These are phyloP conservation scores for Anisodus acutangulus DNA, from an alignment of 257 asterid genomes.

Conservation along the genomic window DNA sequence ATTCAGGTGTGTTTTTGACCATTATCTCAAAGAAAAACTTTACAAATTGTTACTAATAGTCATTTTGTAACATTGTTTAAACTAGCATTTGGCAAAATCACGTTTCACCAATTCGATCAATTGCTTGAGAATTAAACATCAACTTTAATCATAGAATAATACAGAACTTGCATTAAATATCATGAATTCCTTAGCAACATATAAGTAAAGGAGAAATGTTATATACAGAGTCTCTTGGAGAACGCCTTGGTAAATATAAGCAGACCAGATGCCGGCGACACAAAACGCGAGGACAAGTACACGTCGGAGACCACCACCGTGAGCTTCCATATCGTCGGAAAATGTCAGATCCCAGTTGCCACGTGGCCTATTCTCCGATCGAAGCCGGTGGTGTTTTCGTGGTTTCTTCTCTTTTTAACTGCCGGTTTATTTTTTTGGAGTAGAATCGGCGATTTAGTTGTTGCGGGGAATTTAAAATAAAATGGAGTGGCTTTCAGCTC, in stretches of 20 bases:
- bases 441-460: background rate
- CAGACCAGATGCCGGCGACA: constrained; percentile 96
- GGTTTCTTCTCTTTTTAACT: constrained; percentile 1
- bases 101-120: constrained; percentile 5
- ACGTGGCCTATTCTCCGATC: background rate
- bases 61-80: background rate
- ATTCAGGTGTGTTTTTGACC: too few relatives aligned
- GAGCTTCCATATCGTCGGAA: constrained; percentile 67
- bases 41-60: background rate
- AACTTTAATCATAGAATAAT: background rate
- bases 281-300: constrained; percentile 73
- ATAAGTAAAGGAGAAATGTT: constrained; percentile 25
- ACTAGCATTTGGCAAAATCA: constrained; percentile 6
- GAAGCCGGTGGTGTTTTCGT: constrained; percentile 1
- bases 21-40: background rate
- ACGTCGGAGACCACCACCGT: constrained; percentile 78
- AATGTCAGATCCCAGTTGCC: constrained; percentile 49
- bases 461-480: background rate
- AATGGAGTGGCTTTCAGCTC: too few relatives aligned
- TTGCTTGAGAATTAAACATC: background rate
- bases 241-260: constrained; percentile 92
- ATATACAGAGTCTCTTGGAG: constrained; percentile 87
- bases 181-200: background rate
- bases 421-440: background rate
- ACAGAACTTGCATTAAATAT: background rate